These are phyloP conservation scores for Malus hybrid DNA, from an alignment of 331 rosid species.

Conservation along the genomic window DNA sequence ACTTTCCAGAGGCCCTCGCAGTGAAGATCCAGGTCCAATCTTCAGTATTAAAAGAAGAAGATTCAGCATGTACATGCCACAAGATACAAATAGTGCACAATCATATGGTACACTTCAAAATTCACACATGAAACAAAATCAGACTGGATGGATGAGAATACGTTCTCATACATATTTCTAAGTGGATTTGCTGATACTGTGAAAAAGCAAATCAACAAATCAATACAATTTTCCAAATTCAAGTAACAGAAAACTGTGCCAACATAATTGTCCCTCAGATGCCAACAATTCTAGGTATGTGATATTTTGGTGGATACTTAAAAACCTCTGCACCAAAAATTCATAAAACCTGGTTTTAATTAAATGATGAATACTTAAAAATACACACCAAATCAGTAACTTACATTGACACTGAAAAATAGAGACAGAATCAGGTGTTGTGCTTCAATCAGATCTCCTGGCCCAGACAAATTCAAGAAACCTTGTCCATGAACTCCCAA, in stretches of 20 bases:
- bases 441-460: constrained; percentile 91
- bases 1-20: constrained; percentile 76
- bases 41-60: constrained; percentile 33
- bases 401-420: constrained; percentile 68
- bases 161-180: not conserved
- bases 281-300: too few relatives aligned
- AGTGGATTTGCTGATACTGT: not conserved
- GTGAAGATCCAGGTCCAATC: constrained; percentile 85
- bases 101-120: not conserved
- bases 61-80: constrained; percentile 19
- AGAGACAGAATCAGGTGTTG: constrained; percentile 76
- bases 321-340: too few relatives aligned
- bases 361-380: constrained; percentile 1
- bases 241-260: not conserved
- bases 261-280: not conserved
- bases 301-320: too few relatives aligned
- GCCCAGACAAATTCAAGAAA: constrained; percentile 78
- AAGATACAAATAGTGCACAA: constrained; percentile 2
- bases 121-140: not conserved
- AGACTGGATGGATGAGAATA: not conserved
- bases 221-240: not conserved
- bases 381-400: constrained; percentile 20
- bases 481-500: constrained; percentile 99
- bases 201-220: not conserved
- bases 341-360: not conserved